Evolutionary conservation across 148 eudicot genomes (phyloP), one percentile per base, ranked within the genome.

Genomic region (Selenicereus undatus): DNA sequence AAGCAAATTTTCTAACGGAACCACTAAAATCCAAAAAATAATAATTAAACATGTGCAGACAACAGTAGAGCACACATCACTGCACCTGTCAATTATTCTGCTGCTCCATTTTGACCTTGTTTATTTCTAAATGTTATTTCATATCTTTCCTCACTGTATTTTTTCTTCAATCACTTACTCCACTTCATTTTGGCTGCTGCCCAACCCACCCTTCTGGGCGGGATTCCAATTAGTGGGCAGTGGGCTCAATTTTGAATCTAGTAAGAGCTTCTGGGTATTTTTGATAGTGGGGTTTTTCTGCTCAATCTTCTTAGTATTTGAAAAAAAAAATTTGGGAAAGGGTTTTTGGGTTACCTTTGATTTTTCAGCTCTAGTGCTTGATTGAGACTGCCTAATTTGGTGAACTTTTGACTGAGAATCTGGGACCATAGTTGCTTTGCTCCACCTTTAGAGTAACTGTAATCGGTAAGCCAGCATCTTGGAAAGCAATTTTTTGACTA

Each of bases 391-490:
- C 78, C 75, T n/a, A 70, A 75, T 74, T 79, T 11, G 20, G 80
- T 71, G 73, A 62, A 26, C 21, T 78, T 80, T 84, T 84, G 83
- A 80, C 86, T 70, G 11, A 11, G 76, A 30, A 51, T 71, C 26
- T 54, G 62, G 72, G 79, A 18, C 71, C 24, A 39, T 70, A 36
- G 26, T 52, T 79, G 82, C 58, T 78, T 78, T 70, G 24, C 71
- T 72, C 74, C 60, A 62, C 78, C 76, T 58, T 60, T 79, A 5
- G 78, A 60, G 52, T 70, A 26, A 32, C 78, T 78, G 27, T 22
- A 4, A 76, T 56, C 29, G 76, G 80, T 71, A 52, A 79, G 76
- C 29, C 76, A 8, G 5, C 45, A 75, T 54, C 18, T 42, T 18
- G 22, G 69, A 64, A 64, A 64, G 26, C 22, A 24, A 17, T n/a